These are phyloP conservation scores for Piper betle DNA, from an alignment of 164 flowering plant genomes.

Conservation along the genomic window DNA sequence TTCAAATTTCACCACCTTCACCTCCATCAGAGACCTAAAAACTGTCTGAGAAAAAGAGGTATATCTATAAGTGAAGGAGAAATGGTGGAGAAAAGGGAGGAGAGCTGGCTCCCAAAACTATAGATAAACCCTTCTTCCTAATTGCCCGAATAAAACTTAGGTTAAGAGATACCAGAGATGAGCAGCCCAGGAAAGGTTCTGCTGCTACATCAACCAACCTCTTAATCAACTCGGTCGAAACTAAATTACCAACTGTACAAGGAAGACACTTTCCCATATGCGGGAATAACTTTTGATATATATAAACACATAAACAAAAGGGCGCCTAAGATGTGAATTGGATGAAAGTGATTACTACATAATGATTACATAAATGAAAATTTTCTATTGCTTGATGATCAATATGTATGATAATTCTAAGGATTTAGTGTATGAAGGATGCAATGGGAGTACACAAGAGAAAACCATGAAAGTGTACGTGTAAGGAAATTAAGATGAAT, in stretches of 20 bases:
- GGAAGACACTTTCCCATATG: not conserved
- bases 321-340: no score
- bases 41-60: slow-evolving; percentile 6
- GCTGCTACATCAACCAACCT: slow-evolving; percentile 10
- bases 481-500: not conserved
- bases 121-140: not conserved
- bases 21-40: no score
- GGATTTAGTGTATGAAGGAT: no score
- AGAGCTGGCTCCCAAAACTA: slow-evolving; percentile 11
- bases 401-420: no score
- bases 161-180: slow-evolving; percentile 13
- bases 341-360: no score
- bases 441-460: no score
- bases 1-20: no score
- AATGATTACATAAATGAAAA: no score
- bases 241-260: not conserved
- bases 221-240: no score
- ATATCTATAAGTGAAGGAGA: slow-evolving; percentile 5
- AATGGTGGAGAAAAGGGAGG: slow-evolving; percentile 5
- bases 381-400: no score
- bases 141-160: slow-evolving; percentile 4
- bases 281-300: no score
- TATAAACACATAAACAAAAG: no score
- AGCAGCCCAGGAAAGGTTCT: slow-evolving; percentile 7
- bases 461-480: not conserved